These are phyloP conservation scores for Boletellus dicymbophilus DNA, from an alignment of 1,284 basidiomycete species.

Conservation along the genomic window DNA sequence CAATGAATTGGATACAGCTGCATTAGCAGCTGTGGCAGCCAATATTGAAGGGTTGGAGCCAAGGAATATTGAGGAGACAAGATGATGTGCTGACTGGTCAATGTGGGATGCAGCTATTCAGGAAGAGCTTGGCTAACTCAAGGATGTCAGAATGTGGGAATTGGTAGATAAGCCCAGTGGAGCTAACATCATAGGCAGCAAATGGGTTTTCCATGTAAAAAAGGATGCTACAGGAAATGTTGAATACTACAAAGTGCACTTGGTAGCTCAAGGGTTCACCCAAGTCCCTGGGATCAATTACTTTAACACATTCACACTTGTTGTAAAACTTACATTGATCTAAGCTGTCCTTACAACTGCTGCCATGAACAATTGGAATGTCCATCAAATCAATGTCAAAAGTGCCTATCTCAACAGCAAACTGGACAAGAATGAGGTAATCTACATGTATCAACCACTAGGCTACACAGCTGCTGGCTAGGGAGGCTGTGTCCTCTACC, in stretches of 20 bases:
- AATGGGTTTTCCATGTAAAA: constrained; percentile 11
- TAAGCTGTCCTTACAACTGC: constrained; percentile 8
- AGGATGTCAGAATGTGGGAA: background rate
- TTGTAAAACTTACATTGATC: constrained; percentile 21
- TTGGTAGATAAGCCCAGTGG: background rate
- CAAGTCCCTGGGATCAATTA: background rate
- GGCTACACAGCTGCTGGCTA: background rate
- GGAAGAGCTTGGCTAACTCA: constrained; percentile 2
- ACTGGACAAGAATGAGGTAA: too few relatives aligned
- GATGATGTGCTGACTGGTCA: background rate
- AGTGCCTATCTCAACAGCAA: background rate
- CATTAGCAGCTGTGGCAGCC: too few relatives aligned
- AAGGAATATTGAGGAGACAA: background rate
- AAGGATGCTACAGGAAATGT: constrained; percentile 25
- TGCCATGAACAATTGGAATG: constrained; percentile 2
- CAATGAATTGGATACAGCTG: too few relatives aligned
- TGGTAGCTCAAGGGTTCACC: constrained; percentile 4
- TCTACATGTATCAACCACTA: constrained; percentile 6
- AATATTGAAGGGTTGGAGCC: background rate
- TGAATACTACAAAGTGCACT: constrained; percentile 18
- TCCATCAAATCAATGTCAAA: constrained; percentile 7
- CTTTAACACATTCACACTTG: constrained; percentile 23
- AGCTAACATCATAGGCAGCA: background rate
- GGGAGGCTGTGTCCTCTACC: background rate
- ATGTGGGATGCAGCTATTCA: background rate